These are phyloP conservation scores for Hirschioporus abietinus DNA, from an alignment of 768 basidiomycete species.

Conservation along the genomic window DNA sequence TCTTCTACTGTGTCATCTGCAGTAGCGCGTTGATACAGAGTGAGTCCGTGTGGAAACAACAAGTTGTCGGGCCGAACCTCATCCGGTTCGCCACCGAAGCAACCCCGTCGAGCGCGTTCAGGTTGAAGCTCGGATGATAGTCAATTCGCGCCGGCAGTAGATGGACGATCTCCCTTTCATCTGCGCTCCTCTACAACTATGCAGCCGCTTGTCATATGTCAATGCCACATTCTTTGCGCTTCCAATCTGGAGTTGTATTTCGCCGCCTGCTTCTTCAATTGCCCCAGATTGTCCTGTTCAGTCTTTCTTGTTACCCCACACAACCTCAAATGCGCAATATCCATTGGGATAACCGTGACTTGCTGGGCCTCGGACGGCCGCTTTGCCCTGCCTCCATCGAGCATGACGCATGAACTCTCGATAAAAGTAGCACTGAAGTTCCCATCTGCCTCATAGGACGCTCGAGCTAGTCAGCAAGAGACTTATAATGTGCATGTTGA, in stretches of 20 bases:
- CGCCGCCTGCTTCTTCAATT: background rate
- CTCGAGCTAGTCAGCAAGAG: background rate
- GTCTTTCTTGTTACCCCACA: constrained; percentile 1
- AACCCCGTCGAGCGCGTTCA: background rate
- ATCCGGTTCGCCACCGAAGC: constrained; percentile 3
- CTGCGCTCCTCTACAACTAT: background rate
- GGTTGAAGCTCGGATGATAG: constrained; percentile 4
- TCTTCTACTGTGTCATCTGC: background rate
- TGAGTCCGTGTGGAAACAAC: constrained; percentile 2
- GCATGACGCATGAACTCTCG: constrained; percentile 3
- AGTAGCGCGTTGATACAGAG: background rate
- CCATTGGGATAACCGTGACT: background rate
- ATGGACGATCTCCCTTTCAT: background rate
- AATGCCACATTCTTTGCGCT: background rate
- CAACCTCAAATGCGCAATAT: background rate
- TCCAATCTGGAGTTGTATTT: background rate
- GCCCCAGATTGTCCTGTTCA: background rate
- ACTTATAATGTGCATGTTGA: background rate
- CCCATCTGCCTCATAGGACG: constrained; percentile 2
- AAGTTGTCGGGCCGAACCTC: background rate
- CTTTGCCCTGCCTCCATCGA: background rate
- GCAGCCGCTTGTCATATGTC: background rate
- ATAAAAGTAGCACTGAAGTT: constrained; percentile 5
- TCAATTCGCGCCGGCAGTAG: background rate
- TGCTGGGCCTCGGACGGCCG: background rate